These are phyloP conservation scores for Dalbergia cochinchinensis DNA, from an alignment of 306 rosid genomes.

Conservation along the genomic window DNA sequence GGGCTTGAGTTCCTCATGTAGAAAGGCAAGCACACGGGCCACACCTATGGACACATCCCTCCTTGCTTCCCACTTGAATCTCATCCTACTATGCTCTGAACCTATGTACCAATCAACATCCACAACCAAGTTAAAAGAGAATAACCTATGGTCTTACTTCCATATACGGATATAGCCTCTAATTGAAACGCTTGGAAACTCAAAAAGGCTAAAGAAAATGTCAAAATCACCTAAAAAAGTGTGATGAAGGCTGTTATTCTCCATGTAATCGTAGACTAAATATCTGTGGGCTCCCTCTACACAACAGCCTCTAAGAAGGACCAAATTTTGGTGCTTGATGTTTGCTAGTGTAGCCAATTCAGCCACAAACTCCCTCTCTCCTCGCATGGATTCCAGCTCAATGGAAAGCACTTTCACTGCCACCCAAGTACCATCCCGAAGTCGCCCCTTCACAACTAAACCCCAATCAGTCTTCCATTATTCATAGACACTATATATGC, in stretches of 20 bases:
- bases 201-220: background rate
- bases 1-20: slow-evolving; percentile 71
- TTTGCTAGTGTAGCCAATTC: slow-evolving; percentile 74
- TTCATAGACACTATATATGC: background rate
- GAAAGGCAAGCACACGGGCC: slow-evolving; percentile 77
- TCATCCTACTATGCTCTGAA: slow-evolving; percentile 60
- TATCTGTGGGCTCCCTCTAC: slow-evolving; percentile 73
- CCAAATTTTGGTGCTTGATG: slow-evolving; percentile 75
- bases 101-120: slow-evolving; percentile 52
- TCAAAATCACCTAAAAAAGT: slow-evolving; percentile 63
- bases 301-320: slow-evolving; percentile 72
- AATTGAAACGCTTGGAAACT: background rate
- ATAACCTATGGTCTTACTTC: background rate
- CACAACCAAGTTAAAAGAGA: background rate
- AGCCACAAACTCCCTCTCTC: slow-evolving; percentile 78
- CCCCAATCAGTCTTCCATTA: slow-evolving; percentile 28
- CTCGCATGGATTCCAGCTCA: slow-evolving; percentile 78
- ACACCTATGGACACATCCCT: slow-evolving; percentile 67
- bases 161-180: too few species aligned
- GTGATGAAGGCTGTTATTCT: slow-evolving; percentile 71
- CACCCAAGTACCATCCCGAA: slow-evolving; percentile 63
- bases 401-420: slow-evolving; percentile 78
- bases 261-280: slow-evolving; percentile 82
- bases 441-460: slow-evolving; percentile 65
- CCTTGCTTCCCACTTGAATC: slow-evolving; percentile 70